Conservation (phyloP, 2,329 filamentous ascomycete genomes). For the Botryosphaeria dothidea region DNA sequence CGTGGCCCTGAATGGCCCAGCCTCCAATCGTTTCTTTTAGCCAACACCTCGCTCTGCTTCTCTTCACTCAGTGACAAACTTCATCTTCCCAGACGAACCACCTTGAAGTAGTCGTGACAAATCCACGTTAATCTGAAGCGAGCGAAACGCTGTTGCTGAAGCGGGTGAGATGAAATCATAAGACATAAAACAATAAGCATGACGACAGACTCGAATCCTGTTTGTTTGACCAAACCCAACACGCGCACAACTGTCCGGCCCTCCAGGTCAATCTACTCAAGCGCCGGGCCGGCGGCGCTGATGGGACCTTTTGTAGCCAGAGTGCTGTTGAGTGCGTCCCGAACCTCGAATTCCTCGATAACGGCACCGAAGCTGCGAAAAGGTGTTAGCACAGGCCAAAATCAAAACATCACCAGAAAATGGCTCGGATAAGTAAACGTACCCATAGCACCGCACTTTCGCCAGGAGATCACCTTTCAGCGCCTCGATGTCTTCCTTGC, state of each 20-base stretch:
- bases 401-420: neutral
- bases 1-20: neutral
- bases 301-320: constrained; percentile 56
- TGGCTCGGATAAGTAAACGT: constrained; percentile 38
- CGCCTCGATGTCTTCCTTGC: constrained; percentile 66
- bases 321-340: constrained; percentile 74
- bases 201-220: neutral
- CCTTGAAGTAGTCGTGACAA: neutral
- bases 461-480: constrained; percentile 72
- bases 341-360: constrained; percentile 71
- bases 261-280: neutral
- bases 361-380: constrained; percentile 63
- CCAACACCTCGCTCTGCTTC: neutral
- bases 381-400: too few species aligned
- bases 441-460: constrained; percentile 94
- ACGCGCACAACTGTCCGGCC: neutral
- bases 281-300: constrained; percentile 9
- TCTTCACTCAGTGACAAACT: neutral
- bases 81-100: neutral
- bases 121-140: neutral
- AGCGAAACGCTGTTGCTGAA: neutral
- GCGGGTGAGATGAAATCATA: neutral
- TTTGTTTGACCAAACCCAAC: neutral
- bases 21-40: neutral
- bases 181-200: neutral